Conservation (phyloP, 2,329 filamentous ascomycete species). For the Paecilomyces variotii region DNA sequence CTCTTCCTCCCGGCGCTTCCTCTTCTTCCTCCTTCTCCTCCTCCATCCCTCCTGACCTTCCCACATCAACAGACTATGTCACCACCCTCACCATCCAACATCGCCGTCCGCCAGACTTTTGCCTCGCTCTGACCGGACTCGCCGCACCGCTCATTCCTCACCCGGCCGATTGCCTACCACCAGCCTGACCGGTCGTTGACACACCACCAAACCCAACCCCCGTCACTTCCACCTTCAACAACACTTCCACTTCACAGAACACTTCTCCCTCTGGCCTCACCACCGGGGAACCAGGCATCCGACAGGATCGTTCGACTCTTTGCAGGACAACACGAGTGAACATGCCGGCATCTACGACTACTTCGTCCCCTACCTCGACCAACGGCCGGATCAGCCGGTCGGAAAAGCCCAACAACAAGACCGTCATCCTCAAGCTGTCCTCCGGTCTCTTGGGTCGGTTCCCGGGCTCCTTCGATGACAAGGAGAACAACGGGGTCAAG, state of each 20-base stretch:
- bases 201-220: slow-evolving; percentile 6
- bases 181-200: slow-evolving; percentile 4
- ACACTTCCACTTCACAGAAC: slow-evolving; percentile 3
- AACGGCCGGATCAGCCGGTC: slow-evolving; percentile 29
- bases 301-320: no score
- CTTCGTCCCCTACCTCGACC: slow-evolving; percentile 17
- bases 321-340: slow-evolving; percentile 1
- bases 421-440: slow-evolving; percentile 33
- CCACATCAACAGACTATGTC: slow-evolving; percentile 19
- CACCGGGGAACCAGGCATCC: neutral
- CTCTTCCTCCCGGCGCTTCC: slow-evolving; percentile 11
- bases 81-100: slow-evolving; percentile 15
- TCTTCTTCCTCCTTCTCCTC: slow-evolving; percentile 6
- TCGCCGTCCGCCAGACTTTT: slow-evolving; percentile 19
- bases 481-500: slow-evolving; percentile 15
- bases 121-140: slow-evolving; percentile 25
- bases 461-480: slow-evolving; percentile 13
- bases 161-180: slow-evolving; percentile 6
- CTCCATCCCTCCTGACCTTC: slow-evolving; percentile 2
- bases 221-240: slow-evolving; percentile 5
- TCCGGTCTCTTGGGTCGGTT: slow-evolving; percentile 30
- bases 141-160: slow-evolving; percentile 13
- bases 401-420: slow-evolving; percentile 17
- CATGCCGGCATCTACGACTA: slow-evolving; percentile 18
- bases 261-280: slow-evolving; percentile 4